Conservation (phyloP, 2,329 filamentous ascomycete genomes). For the Exophiala xenobiotica region DNA sequence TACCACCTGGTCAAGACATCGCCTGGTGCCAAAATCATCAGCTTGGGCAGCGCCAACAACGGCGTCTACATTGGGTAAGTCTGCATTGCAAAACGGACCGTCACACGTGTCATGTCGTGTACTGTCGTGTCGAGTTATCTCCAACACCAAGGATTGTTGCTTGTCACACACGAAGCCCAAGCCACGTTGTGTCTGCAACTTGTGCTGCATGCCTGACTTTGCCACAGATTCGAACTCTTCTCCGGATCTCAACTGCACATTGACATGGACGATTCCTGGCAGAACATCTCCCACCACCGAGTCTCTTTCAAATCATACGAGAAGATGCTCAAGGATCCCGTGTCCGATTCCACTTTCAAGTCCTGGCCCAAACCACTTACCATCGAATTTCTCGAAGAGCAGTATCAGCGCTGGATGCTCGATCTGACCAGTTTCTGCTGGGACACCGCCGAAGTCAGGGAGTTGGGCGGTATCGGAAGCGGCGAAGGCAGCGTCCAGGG, state of each 20-base stretch:
- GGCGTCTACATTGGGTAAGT: constrained; percentile 32
- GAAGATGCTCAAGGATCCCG: constrained; percentile 27
- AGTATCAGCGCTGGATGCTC: constrained; percentile 27
- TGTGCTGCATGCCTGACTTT: neutral
- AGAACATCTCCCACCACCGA: constrained; percentile 30
- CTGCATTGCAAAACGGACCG: neutral
- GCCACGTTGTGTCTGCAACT: neutral
- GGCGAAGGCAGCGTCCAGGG: constrained; percentile 15
- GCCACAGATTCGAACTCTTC: constrained; percentile 29
- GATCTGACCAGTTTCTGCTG: constrained; percentile 30
- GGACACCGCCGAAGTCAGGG: constrained; percentile 28
- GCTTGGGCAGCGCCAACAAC: constrained; percentile 26
- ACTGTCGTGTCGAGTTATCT: no score
- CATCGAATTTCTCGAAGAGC: constrained; percentile 31
- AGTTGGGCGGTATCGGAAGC: constrained; percentile 19
- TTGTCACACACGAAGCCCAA: neutral
- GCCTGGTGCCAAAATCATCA: constrained; percentile 29
- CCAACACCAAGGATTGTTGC: no score
- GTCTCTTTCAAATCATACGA: constrained; percentile 30
- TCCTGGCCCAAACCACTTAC: constrained; percentile 31
- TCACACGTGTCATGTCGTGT: no score
- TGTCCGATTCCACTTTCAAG: constrained; percentile 24
- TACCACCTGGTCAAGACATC: constrained; percentile 31
- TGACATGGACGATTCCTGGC: constrained; percentile 32
- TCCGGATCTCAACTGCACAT: constrained; percentile 31